phyloP scores from a whole-genome alignment of 306 rosid species.

The Cucumis hystrix region DNA sequence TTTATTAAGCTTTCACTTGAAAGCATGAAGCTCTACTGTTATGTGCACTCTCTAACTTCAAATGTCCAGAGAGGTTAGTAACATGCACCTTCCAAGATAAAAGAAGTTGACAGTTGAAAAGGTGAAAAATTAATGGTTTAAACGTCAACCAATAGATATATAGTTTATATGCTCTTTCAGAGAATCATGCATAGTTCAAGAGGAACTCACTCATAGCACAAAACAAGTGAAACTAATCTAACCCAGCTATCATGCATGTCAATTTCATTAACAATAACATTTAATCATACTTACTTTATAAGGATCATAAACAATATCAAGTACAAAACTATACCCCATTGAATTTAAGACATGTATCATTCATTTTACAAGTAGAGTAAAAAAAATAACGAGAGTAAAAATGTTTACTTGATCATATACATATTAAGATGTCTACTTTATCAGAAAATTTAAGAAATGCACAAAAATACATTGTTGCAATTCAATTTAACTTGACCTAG shows the following conservation, averaged over 20 bases:
- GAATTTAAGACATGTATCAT: neutral
- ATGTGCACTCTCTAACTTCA: neutral
- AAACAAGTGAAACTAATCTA: neutral
- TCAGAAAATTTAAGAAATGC: neutral
- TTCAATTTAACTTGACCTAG: neutral
- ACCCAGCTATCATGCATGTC: neutral
- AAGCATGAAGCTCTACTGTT: neutral
- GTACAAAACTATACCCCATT: neutral
- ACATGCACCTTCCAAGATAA: neutral
- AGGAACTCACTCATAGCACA: neutral
- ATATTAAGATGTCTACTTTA: neutral
- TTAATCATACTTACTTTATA: neutral
- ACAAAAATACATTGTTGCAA: neutral
- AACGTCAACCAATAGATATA: neutral
- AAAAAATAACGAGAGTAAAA: neutral
- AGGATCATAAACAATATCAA: neutral
- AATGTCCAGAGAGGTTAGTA: neutral
- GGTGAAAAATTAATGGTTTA: neutral
- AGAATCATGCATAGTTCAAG: neutral
- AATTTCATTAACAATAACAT: neutral
- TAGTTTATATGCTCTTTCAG: neutral
- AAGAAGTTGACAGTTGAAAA: neutral
- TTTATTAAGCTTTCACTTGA: neutral
- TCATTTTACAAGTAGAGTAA: neutral
- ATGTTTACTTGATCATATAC: neutral